Percentiles rank a stretch among this genome's conserved stretches.
Evolutionary conservation across 169 alveolate species (phyloP).

Genomic region (Cryptosporidium ryanae): DNA sequence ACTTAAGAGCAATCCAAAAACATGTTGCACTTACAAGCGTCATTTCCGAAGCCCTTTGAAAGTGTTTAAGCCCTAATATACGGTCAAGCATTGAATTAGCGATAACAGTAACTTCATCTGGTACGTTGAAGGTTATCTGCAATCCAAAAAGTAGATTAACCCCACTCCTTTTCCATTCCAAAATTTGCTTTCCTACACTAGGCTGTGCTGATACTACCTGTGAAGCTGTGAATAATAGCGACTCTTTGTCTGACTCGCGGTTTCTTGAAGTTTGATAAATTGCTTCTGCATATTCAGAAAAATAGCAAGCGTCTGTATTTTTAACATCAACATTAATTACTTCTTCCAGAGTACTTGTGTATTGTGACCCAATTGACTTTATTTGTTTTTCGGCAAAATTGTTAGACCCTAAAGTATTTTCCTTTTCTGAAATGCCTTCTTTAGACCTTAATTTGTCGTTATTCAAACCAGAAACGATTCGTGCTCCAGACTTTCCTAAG

Average conservation of each 20-base stretch:
- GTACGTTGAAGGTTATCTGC: slow-evolving; percentile 66
- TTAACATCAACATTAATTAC: slow-evolving; percentile 49
- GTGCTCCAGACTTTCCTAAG: slow-evolving; percentile 25
- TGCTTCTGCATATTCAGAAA: slow-evolving; percentile 74
- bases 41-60: slow-evolving; percentile 74
- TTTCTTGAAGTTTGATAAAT: slow-evolving; percentile 72
- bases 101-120: slow-evolving; percentile 70
- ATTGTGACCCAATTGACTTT: slow-evolving; percentile 52
- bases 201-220: slow-evolving; percentile 74
- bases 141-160: slow-evolving; percentile 62
- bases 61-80: slow-evolving; percentile 71
- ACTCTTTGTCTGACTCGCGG: slow-evolving; percentile 39
- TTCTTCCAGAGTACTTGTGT: slow-evolving; percentile 41
- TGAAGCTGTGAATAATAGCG: slow-evolving; percentile 66
- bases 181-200: slow-evolving; percentile 68
- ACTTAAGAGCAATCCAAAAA: slow-evolving; percentile 66
- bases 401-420: background rate
- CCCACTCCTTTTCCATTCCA: slow-evolving; percentile 73
- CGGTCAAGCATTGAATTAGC: slow-evolving; percentile 74
- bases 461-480: slow-evolving; percentile 1
- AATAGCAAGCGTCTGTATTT: slow-evolving; percentile 54
- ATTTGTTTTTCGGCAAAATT: slow-evolving; percentile 61
- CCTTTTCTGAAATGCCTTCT: slow-evolving; percentile 5
- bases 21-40: slow-evolving; percentile 74
- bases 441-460: slow-evolving; percentile 16